Conservation (phyloP, 495 filamentous ascomycete species). For the Pyronema domesticum region DNA sequence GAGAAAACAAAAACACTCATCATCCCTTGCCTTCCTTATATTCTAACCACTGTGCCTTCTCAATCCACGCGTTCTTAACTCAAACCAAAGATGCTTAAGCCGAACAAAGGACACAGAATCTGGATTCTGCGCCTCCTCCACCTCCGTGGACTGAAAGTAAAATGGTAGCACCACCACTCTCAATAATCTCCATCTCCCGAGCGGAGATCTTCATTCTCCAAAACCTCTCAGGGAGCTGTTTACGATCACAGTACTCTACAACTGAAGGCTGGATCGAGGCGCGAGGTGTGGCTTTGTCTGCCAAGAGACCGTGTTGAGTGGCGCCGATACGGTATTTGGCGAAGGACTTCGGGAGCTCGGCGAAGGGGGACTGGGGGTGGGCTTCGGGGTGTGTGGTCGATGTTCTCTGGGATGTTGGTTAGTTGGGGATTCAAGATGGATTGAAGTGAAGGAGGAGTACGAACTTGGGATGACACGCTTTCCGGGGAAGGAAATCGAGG, state of each 20-base stretch:
- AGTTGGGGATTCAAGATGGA: neutral
- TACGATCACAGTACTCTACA: slow-evolving; percentile 75
- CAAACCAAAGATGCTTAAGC: no score
- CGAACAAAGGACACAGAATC: no score
- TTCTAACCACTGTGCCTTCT: no score
- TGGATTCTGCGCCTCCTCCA: no score
- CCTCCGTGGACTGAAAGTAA: no score
- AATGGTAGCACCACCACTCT: slow-evolving; percentile 89
- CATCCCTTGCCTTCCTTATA: no score
- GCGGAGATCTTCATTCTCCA: slow-evolving; percentile 49
- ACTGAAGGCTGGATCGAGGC: slow-evolving; percentile 50
- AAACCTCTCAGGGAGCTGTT: slow-evolving; percentile 70
- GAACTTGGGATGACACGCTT: slow-evolving; percentile 67
- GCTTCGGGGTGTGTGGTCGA: slow-evolving; percentile 55
- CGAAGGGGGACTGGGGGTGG: slow-evolving; percentile 32
- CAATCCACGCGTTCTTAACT: no score
- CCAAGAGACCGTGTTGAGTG: slow-evolving; percentile 81
- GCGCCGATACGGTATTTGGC: slow-evolving; percentile 81
- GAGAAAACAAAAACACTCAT: no score
- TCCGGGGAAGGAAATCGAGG: slow-evolving; percentile 82
- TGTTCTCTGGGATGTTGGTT: slow-evolving; percentile 33
- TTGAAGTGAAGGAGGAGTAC: slow-evolving; percentile 25
- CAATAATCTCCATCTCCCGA: slow-evolving; percentile 86
- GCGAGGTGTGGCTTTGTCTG: slow-evolving; percentile 38
- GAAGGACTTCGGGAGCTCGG: slow-evolving; percentile 43